Percentiles rank a stretch among this genome's conserved stretches.
Evolutionary conservation across 129 eudicot genomes (phyloP).

Genomic region (Saussurea involucrata): DNA sequence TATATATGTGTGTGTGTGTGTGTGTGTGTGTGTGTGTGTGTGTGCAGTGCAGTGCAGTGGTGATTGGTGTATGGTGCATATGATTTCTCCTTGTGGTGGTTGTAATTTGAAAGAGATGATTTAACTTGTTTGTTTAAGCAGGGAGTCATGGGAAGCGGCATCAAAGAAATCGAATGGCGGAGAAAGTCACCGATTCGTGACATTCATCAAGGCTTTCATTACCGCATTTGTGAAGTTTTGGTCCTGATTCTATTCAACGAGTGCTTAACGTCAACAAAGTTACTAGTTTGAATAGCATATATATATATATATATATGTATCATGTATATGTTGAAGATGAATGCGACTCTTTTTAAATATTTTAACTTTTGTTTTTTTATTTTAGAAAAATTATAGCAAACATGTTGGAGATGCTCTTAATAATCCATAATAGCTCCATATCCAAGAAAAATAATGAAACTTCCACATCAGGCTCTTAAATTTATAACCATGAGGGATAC

Average conservation of each 20-base stretch:
- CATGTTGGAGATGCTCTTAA: too few species aligned
- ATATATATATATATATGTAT: too few species aligned
- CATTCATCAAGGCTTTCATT: slow-evolving; percentile 50
- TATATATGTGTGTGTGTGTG: too few species aligned
- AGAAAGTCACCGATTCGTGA: slow-evolving; percentile 48
- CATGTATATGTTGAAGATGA: too few species aligned
- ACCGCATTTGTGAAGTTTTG: slow-evolving; percentile 66
- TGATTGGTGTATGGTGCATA: background rate
- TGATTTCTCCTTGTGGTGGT: background rate
- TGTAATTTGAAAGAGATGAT: background rate
- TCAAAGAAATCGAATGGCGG: slow-evolving; percentile 38
- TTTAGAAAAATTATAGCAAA: too few species aligned
- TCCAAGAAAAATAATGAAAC: too few species aligned
- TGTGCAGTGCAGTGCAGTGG: background rate
- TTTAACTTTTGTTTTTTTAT: too few species aligned
- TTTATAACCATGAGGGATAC: too few species aligned
- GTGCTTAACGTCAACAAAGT: background rate
- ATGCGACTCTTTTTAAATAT: too few species aligned
- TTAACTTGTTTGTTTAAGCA: slow-evolving; percentile 25
- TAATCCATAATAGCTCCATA: too few species aligned
- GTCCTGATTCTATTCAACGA: slow-evolving; percentile 8
- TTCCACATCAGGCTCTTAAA: too few species aligned
- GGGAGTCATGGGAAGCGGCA: slow-evolving; percentile 71
- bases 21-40: too few species aligned
- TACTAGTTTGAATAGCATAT: background rate